A percentile compares a stretch with the other conserved stretches of the same genome.
phyloP scores from a whole-genome alignment of 495 filamentous ascomycete species.

The Penicillium psychrofluorescens region DNA sequence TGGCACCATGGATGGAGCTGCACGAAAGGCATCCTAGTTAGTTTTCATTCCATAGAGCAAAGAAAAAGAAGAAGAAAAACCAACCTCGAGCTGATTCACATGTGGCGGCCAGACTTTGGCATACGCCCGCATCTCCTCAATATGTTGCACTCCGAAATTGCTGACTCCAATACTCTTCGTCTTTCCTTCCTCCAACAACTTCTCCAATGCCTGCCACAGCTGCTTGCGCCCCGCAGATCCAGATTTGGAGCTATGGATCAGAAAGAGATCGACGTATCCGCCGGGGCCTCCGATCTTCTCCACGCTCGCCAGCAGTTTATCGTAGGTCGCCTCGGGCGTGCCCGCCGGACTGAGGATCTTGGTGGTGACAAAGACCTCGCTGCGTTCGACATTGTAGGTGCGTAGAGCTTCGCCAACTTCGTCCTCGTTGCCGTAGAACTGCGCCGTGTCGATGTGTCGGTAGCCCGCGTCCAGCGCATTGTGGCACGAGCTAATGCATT shows the following conservation, averaged over 20 bases:
- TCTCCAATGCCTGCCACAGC: conserved; percentile 62
- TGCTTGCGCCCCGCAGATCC: conserved; percentile 46
- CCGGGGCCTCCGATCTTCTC: conserved; percentile 50
- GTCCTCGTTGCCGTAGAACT: conserved; percentile 61
- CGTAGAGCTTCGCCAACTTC: conserved; percentile 59
- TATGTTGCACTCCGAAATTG: conserved; percentile 57
- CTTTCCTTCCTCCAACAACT: conserved; percentile 47
- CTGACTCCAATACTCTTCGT: conserved; percentile 61
- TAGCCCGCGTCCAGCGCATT: conserved; percentile 59
- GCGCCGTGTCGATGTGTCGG: conserved; percentile 67
- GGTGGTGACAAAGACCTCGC: conserved; percentile 58
- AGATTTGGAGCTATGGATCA: conserved; percentile 57
- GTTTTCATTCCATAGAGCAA: background rate
- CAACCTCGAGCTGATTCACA: conserved; percentile 65
- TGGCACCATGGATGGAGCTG: conserved; percentile 64
- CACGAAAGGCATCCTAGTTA: background rate
- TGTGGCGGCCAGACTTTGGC: conserved; percentile 57
- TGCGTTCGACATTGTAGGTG: conserved; percentile 44
- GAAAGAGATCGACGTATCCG: conserved; percentile 63
- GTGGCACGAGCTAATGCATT: conserved; percentile 49
- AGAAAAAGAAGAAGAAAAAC: conserved; percentile 4
- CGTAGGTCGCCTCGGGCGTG: conserved; percentile 51
- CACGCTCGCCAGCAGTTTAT: conserved; percentile 52
- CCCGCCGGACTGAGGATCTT: conserved; percentile 54
- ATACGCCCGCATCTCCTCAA: conserved; percentile 55